Evolutionary conservation across 2,329 filamentous ascomycete species (phyloP).

Genomic region (Cercospora janseana): DNA sequence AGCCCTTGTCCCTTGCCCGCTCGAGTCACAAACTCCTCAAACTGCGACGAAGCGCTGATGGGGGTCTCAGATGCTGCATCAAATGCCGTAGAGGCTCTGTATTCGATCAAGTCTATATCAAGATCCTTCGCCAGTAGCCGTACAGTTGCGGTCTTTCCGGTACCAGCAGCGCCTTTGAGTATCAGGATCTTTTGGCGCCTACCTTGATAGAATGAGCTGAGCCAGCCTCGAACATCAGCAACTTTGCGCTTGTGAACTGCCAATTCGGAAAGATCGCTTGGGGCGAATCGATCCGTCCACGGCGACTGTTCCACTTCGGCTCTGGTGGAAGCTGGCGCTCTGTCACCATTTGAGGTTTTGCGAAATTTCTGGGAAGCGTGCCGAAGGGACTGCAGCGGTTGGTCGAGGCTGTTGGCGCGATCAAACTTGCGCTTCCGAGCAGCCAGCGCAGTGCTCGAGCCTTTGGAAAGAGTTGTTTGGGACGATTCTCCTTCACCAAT

Average conservation of each 20-base stretch:
- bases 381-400: conserved; percentile 18
- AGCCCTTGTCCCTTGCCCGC: conserved; percentile 77
- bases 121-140: conserved; percentile 74
- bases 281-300: conserved; percentile 85
- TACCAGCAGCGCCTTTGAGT: conserved; percentile 85
- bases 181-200: conserved; percentile 47
- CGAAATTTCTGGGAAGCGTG: conserved; percentile 47
- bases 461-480: conserved; percentile 31
- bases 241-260: conserved; percentile 96
- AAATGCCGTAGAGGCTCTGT: conserved; percentile 75
- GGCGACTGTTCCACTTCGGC: conserved; percentile 61
- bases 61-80: conserved; percentile 61
- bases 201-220: conserved; percentile 70
- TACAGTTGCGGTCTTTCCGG: conserved; percentile 88
- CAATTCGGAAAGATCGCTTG: conserved; percentile 72
- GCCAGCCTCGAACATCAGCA: conserved; percentile 77
- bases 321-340: conserved; percentile 33
- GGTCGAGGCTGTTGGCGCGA: conserved; percentile 20
- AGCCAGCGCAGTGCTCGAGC: conserved; percentile 36
- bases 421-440: conserved; percentile 38
- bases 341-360: conserved; percentile 39
- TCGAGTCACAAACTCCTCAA: conserved; percentile 85
- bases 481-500: conserved; percentile 12
- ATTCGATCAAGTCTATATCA: conserved; percentile 76
- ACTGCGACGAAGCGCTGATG: conserved; percentile 72